Conservation (phyloP, 257 asterid genomes). For the Solanum dulcamara region DNA sequence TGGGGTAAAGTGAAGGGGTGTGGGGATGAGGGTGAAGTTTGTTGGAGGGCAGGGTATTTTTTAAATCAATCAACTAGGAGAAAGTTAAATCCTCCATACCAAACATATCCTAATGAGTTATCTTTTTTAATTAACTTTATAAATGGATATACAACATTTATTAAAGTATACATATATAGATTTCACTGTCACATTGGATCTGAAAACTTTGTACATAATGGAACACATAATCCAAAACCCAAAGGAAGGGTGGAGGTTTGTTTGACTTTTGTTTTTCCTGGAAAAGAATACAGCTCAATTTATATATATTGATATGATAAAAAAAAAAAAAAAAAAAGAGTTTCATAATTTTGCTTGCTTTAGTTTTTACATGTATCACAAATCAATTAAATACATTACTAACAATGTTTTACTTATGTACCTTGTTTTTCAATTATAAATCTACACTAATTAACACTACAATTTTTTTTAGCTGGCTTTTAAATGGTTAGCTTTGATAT, state of each 20-base stretch:
- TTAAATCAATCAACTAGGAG: neutral
- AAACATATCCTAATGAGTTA: neutral
- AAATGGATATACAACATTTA: neutral
- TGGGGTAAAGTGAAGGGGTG: neutral
- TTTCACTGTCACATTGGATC: neutral
- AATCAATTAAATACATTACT: no score
- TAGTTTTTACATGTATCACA: no score
- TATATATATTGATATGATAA: no score
- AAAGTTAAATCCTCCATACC: neutral
- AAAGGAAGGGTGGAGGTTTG: neutral
- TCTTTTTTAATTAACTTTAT: neutral
- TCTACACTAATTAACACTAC: no score
- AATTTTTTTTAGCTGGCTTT: no score
- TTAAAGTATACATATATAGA: neutral
- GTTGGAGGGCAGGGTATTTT: neutral
- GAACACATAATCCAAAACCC: neutral
- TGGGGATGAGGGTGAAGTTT: neutral
- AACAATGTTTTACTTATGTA: no score
- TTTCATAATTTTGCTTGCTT: no score
- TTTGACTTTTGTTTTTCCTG: neutral
- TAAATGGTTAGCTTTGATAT: no score
- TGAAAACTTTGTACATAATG: neutral
- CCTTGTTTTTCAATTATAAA: no score
- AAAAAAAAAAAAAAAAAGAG: no score
- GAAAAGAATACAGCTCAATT: no score